phyloP scores from a whole-genome alignment of 345 rosid genomes.

The Isatis tinctoria region DNA sequence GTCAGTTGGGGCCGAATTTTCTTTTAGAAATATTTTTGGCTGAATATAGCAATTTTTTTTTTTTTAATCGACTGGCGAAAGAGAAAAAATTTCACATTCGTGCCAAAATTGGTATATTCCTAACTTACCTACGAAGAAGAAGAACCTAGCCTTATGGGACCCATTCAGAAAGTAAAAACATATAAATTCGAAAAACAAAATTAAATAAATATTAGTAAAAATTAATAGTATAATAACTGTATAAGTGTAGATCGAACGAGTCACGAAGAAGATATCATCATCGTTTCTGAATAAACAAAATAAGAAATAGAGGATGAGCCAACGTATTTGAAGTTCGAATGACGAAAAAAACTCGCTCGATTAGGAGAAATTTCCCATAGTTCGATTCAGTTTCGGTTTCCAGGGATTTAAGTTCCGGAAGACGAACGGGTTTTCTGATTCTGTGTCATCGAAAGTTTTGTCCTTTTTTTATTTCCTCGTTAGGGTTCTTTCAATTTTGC shows the following conservation, averaged over 20 bases:
- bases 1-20: not conserved
- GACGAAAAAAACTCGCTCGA: slow-evolving; percentile 6
- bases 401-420: not conserved
- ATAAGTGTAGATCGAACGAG: slow-evolving; percentile 22
- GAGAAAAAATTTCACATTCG: not conserved
- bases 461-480: not conserved
- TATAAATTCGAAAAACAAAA: not conserved
- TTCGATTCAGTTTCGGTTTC: slow-evolving; percentile 11
- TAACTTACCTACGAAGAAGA: slow-evolving; percentile 22
- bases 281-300: slow-evolving; percentile 7
- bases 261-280: slow-evolving; percentile 24
- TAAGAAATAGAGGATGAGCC: slow-evolving; percentile 5
- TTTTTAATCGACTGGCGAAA: not conserved
- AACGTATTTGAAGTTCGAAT: not conserved
- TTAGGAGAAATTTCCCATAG: not conserved
- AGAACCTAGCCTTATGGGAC: not conserved
- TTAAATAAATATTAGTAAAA: not conserved
- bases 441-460: not conserved
- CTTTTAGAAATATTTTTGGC: not conserved
- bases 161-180: not conserved
- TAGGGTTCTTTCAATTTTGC: slow-evolving; percentile 26
- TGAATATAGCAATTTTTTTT: not conserved
- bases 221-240: not conserved
- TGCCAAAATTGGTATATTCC: not conserved
- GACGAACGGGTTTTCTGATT: not conserved